Evolutionary conservation across 495 filamentous ascomycete genomes (phyloP), one percentile per base, ranked within the genome.

Genomic region (Evernia prunastri): DNA sequence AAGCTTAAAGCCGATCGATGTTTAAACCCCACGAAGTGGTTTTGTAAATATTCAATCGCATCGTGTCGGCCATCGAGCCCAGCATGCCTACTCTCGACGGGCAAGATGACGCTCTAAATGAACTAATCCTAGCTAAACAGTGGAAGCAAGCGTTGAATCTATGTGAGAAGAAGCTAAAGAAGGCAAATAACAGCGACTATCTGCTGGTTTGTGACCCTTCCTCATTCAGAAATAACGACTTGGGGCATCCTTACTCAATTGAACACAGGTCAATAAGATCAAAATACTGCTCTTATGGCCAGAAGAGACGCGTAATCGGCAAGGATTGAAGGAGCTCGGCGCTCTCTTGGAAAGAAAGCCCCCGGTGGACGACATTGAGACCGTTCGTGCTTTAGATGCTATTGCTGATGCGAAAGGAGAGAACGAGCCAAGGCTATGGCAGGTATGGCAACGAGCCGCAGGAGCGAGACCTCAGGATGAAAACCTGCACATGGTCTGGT

Each of bases 111-210:
- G 77, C 80, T 65, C 76, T 86, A 58, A 76, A 81, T 68, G 84
- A 85, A 74, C 79, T 82, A 35, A 78, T 86, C 73, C 80, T 85
- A 64, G 73, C 72, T 40, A 77, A 78, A 63, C 79, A 83, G 68
- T 74, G 80, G 70, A 84, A 85, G 71, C 82, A 83, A 69, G 84
- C 84, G 23, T 67, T 86, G 56, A 81, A 84, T 70, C 74, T 85
- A 23, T 81, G 82, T 62, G 82, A 85, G 61, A 84, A 84, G 65
- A 80, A 81, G 51, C 75, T 83, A 51, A 86, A 85, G 70, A 86
- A 84, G 64, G 81, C 84, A 45, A 84, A 86, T 64, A 77, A 82
- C 59, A 77, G 47, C 47, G 68, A 70, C 36, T 36, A 60, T 56
- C 43, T 65, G 20, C 60, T 57, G 47, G 67, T 66, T 61, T 29